phyloP scores from a whole-genome alignment of 495 filamentous ascomycete genomes.

The Pseudotulostoma volvatum region DNA sequence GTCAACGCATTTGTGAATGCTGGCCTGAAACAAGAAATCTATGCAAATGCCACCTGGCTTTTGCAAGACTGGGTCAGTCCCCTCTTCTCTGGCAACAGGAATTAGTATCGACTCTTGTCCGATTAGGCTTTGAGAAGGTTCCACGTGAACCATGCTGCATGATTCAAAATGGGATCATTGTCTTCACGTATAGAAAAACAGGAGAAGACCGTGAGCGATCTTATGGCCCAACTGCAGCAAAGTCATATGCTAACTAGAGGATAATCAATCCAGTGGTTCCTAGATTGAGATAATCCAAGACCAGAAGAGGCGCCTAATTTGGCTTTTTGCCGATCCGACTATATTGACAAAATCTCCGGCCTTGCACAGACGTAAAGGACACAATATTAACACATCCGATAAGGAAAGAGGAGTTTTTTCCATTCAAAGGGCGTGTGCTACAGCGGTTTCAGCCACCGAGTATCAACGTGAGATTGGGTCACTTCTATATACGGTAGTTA shows the following conservation, averaged over 20 bases:
- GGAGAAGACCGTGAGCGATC: conserved; percentile 2
- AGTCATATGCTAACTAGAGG: conserved; percentile 3
- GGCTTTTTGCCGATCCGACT: background rate
- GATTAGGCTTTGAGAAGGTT: conserved; percentile 8
- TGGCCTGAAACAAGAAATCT: conserved; percentile 6
- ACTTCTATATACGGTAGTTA: conserved; percentile 9
- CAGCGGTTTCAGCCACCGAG: conserved; percentile 2
- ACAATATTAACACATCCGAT: background rate
- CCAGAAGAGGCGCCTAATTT: background rate
- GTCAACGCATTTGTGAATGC: conserved; percentile 16
- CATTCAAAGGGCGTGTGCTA: conserved; percentile 2
- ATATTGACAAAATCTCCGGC: background rate
- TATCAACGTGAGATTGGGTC: conserved; percentile 15
- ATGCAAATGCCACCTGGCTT: conserved; percentile 6
- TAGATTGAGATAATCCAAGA: conserved; percentile 1
- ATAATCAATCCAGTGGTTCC: conserved; percentile 5
- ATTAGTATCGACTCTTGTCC: conserved; percentile 4
- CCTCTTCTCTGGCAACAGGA: conserved; percentile 12
- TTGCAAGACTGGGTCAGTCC: conserved; percentile 2
- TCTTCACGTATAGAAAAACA: conserved; percentile 10
- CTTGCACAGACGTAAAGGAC: background rate
- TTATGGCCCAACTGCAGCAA: conserved; percentile 3
- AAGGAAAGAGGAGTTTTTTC: conserved; percentile 1
- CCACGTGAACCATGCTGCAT: conserved; percentile 10
- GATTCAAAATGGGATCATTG: conserved; percentile 5